These are phyloP conservation scores for Epichloe scottii DNA, from an alignment of 2,329 filamentous ascomycete genomes.

Conservation along the genomic window DNA sequence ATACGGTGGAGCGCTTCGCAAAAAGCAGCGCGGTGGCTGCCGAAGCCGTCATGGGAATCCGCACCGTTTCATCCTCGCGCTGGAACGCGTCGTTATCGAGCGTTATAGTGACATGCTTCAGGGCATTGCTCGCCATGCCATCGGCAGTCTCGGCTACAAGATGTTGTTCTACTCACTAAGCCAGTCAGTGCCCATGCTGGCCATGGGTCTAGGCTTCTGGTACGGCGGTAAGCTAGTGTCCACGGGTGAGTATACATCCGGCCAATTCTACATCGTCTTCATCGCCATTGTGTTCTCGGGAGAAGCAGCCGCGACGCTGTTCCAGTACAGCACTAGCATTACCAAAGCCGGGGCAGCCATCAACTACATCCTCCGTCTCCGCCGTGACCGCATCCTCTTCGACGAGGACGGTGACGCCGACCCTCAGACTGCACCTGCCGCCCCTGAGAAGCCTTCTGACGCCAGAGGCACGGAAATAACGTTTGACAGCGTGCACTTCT, in stretches of 20 bases:
- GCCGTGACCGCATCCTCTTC: conserved; percentile 16
- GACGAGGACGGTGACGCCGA: conserved; percentile 14
- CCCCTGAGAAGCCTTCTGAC: background rate
- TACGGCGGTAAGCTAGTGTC: conserved; percentile 28
- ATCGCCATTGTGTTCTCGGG: conserved; percentile 35
- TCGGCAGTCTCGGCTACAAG: conserved; percentile 21
- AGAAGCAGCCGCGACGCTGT: conserved; percentile 28
- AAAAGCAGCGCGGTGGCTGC: conserved; percentile 35
- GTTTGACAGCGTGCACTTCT: conserved; percentile 42
- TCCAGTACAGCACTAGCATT: conserved; percentile 36
- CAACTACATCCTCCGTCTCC: conserved; percentile 35
- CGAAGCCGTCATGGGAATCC: conserved; percentile 35
- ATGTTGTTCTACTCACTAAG: conserved; percentile 29
- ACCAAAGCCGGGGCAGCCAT: conserved; percentile 35
- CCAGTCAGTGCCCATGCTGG: conserved; percentile 26
- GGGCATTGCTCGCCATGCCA: conserved; percentile 18
- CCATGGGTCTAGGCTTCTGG: conserved; percentile 28
- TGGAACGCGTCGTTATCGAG: conserved; percentile 30
- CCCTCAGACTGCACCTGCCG: background rate
- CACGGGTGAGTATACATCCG: conserved; percentile 31
- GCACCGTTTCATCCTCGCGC: conserved; percentile 37
- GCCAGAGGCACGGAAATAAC: conserved; percentile 24
- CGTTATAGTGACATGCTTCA: conserved; percentile 21
- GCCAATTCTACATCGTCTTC: conserved; percentile 38
- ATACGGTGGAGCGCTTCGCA: conserved; percentile 29